These are phyloP conservation scores for Pseudogymnoascus sp. DNA, from an alignment of 2,329 filamentous ascomycete genomes.

Conservation along the genomic window DNA sequence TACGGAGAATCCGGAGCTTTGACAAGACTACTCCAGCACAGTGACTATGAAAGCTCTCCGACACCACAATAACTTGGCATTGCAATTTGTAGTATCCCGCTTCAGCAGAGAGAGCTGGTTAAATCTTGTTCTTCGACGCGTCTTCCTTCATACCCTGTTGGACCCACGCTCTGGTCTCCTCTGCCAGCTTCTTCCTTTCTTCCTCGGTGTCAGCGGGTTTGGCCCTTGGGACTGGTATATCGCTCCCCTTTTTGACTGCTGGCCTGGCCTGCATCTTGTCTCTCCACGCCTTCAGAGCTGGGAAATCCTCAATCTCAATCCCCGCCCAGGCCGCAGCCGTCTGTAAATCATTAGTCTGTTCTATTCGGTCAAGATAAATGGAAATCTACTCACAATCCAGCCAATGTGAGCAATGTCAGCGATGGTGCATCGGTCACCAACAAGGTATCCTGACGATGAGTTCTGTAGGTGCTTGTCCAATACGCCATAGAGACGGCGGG, in stretches of 20 bases:
- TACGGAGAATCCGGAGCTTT: not conserved
- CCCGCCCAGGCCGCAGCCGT: conserved; percentile 48
- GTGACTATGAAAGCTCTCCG: not conserved
- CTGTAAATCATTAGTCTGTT: conserved; percentile 9
- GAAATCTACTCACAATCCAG: conserved; percentile 56
- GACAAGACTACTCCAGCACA: not conserved
- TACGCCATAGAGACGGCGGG: conserved; percentile 70
- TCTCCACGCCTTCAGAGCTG: conserved; percentile 69
- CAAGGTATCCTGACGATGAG: conserved; percentile 50
- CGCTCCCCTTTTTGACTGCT: conserved; percentile 65
- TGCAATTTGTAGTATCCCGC: not conserved
- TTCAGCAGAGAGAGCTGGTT: not conserved
- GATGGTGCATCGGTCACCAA: conserved; percentile 63
- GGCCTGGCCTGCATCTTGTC: conserved; percentile 61
- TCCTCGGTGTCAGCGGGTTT: conserved; percentile 38
- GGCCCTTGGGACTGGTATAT: conserved; percentile 61
- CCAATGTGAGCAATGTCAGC: conserved; percentile 78
- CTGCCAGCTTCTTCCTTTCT: conserved; percentile 51
- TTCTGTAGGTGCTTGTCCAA: conserved; percentile 63
- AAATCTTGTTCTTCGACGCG: conserved; percentile 33
- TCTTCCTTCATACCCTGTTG: conserved; percentile 63
- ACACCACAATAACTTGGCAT: not conserved
- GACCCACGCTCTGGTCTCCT: conserved; percentile 53
- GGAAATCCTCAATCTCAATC: conserved; percentile 68
- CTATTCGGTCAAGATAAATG: not conserved